Conservation (phyloP, 352 stramenopile genomes). For the Peronospora farinosa region DNA sequence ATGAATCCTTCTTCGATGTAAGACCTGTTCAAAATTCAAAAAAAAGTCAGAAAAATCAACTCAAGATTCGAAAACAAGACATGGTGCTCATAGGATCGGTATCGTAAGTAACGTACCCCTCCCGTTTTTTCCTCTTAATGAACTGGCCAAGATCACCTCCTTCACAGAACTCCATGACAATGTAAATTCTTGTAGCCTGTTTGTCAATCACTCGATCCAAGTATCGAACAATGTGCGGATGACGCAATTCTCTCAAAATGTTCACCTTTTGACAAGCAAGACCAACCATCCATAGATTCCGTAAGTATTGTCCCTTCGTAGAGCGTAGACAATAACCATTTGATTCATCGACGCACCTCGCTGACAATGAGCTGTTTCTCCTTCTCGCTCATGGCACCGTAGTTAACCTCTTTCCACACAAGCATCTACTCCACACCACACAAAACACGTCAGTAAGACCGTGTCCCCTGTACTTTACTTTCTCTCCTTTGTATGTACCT, state of each 20-base stretch:
- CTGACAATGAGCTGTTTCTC: constrained; percentile 92
- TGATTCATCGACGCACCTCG: constrained; percentile 51
- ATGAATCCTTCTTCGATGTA: constrained; percentile 91
- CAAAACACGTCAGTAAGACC: not conserved
- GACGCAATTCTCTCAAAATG: constrained; percentile 88
- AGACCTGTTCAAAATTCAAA: constrained; percentile 33
- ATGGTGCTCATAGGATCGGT: constrained; percentile 9
- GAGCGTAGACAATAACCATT: no score
- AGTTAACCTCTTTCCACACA: constrained; percentile 91
- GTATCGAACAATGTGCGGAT: constrained; percentile 91
- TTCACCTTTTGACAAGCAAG: constrained; percentile 66
- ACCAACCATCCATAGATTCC: not conserved
- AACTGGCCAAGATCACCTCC: constrained; percentile 86
- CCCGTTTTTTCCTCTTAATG: constrained; percentile 87
- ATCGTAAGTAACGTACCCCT: constrained; percentile 43
- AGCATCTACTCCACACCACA: constrained; percentile 51
- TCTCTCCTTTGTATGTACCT: constrained; percentile 32
- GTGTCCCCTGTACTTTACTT: no score
- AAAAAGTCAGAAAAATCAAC: constrained; percentile 6
- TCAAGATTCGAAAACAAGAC: constrained; percentile 5
- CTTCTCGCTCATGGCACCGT: constrained; percentile 89
- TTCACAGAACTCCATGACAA: constrained; percentile 93
- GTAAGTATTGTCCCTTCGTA: not conserved
- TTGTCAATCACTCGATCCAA: constrained; percentile 92
- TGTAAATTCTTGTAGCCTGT: constrained; percentile 89